Conservation (phyloP, 257 asterid species). For the Solanum arcanum region DNA sequence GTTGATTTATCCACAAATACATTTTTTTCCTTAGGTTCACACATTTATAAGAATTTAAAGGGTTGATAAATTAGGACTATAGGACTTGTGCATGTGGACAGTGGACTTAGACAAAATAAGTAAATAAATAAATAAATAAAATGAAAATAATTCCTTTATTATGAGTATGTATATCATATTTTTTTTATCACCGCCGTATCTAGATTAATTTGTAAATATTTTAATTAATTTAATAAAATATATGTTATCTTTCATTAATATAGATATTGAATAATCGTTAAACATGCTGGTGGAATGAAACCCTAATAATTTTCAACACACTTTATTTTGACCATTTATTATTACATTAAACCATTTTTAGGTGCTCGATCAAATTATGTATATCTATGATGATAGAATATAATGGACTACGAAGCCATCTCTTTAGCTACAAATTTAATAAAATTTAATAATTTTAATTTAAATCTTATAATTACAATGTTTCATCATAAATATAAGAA, state of each 20-base stretch:
- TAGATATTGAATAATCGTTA: background rate
- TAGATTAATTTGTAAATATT: background rate
- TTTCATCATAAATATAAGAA: background rate
- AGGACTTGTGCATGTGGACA: background rate
- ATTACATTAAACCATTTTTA: background rate
- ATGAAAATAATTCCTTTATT: background rate
- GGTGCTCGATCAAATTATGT: background rate
- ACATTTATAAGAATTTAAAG: slow-evolving; percentile 3
- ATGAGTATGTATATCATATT: background rate
- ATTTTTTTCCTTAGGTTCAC: slow-evolving; percentile 18
- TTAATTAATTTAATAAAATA: background rate
- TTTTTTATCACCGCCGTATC: background rate
- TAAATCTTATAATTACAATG: background rate
- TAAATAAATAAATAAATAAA: background rate
- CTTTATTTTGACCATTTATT: background rate
- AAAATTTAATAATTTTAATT: background rate
- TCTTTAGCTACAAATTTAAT: background rate
- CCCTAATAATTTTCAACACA: accelerated
- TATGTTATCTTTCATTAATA: background rate
- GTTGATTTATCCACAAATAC: slow-evolving; percentile 16
- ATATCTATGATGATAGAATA: background rate
- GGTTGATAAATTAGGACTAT: background rate
- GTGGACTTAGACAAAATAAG: background rate
- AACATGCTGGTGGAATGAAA: background rate
- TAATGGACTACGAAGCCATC: accelerated